A percentile compares a stretch with the other conserved stretches of the same genome.
Evolutionary conservation across 805 yeast genomes (phyloP).

Genomic region (Spathaspora arborariae): DNA sequence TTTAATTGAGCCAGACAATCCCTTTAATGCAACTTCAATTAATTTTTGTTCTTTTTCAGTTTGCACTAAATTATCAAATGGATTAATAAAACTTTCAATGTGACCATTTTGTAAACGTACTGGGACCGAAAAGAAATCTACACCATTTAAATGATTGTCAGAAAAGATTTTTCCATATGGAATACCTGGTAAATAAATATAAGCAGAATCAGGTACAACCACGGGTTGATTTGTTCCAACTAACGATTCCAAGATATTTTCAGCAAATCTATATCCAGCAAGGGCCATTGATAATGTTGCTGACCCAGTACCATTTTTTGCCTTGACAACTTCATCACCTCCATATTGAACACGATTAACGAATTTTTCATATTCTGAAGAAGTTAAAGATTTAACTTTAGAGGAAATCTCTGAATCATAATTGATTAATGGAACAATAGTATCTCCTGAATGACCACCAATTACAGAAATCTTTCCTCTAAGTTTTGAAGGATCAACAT

Average conservation of each 20-base stretch:
- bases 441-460: slow-evolving; percentile 47
- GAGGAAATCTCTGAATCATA: slow-evolving; percentile 12
- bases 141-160: slow-evolving; percentile 30
- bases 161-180: slow-evolving; percentile 44
- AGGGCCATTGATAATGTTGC: slow-evolving; percentile 96
- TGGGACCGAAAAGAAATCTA: slow-evolving; percentile 48
- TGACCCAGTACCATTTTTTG: slow-evolving; percentile 91
- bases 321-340: slow-evolving; percentile 95
- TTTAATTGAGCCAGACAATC: slow-evolving; percentile 35
- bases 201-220: slow-evolving; percentile 43
- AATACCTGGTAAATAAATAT: slow-evolving; percentile 52
- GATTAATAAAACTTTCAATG: slow-evolving; percentile 32
- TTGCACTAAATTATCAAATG: slow-evolving; percentile 27
- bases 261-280: slow-evolving; percentile 83
- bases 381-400: slow-evolving; percentile 12
- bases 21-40: slow-evolving; percentile 35
- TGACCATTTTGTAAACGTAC: slow-evolving; percentile 38
- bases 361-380: slow-evolving; percentile 22
- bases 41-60: slow-evolving; percentile 30
- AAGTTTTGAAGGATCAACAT: slow-evolving; percentile 25
- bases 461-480: slow-evolving; percentile 41
- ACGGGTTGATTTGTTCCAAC: slow-evolving; percentile 15
- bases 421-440: slow-evolving; percentile 38
- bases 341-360: slow-evolving; percentile 52
- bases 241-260: slow-evolving; percentile 38